Conservation (phyloP, 441 rosid species). For the Brassica hybrid region DNA sequence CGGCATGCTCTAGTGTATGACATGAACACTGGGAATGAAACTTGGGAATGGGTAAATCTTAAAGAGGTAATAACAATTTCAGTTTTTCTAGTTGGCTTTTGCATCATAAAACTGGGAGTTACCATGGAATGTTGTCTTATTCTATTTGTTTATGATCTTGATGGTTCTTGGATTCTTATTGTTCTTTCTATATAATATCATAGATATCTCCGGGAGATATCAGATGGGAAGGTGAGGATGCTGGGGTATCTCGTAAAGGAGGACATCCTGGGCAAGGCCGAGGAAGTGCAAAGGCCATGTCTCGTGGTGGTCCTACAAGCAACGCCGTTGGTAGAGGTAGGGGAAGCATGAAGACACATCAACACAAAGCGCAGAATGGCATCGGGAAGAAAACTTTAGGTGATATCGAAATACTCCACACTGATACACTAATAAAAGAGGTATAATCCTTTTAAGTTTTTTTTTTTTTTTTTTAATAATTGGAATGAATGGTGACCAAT, state of each 20-base stretch:
- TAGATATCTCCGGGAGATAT: constrained; percentile 95
- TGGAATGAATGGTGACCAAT: constrained; percentile 14
- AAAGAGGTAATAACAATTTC: constrained; percentile 73
- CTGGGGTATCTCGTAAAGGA: constrained; percentile 71
- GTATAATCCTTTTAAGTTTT: constrained; percentile 43
- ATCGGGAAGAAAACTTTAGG: constrained; percentile 77
- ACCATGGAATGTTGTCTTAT: constrained; percentile 4
- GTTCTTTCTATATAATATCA: not conserved
- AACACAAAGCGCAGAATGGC: constrained; percentile 73
- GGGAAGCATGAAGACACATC: constrained; percentile 75
- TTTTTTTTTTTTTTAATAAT: not conserved
- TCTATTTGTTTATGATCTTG: no score
- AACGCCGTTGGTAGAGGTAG: constrained; percentile 88
- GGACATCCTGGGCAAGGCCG: constrained; percentile 80
- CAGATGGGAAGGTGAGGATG: constrained; percentile 90
- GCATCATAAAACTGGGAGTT: not conserved
- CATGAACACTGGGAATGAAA: constrained; percentile 72
- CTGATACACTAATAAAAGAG: constrained; percentile 91
- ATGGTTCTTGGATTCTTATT: constrained; percentile 13
- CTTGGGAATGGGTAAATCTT: constrained; percentile 99
- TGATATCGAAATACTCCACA: constrained; percentile 89
- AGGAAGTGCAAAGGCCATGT: constrained; percentile 67
- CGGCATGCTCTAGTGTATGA: constrained; percentile 98
- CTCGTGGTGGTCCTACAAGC: constrained; percentile 64
- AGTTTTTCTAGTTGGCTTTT: not conserved